These are phyloP conservation scores for Alternaria sp. DNA, from an alignment of 2,329 filamentous ascomycete genomes.

Conservation along the genomic window DNA sequence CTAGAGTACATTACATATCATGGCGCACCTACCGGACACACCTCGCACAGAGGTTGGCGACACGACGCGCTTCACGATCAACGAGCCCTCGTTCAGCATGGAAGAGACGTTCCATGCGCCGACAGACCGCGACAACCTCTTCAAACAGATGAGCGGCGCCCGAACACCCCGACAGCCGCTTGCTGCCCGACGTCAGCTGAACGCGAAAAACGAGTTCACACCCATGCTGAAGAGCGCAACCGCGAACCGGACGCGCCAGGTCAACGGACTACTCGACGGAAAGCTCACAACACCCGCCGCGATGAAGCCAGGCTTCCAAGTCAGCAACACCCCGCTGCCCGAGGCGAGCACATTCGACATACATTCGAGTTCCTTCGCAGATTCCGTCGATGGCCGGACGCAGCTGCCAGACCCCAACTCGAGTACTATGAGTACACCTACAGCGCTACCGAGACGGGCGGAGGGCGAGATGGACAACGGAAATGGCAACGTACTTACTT, in stretches of 20 bases:
- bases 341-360: constrained; percentile 70
- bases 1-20: constrained; percentile 33
- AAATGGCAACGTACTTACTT: constrained; percentile 86
- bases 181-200: constrained; percentile 62
- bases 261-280: constrained; percentile 50
- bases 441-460: constrained; percentile 72
- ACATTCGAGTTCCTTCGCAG: constrained; percentile 59
- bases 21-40: constrained; percentile 73
- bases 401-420: constrained; percentile 80
- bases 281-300: constrained; percentile 69
- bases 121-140: constrained; percentile 75
- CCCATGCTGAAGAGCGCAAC: constrained; percentile 86
- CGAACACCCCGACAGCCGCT: constrained; percentile 79
- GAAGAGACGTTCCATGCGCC: constrained; percentile 84
- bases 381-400: constrained; percentile 69
- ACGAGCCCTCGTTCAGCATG: constrained; percentile 81
- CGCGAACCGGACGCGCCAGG: constrained; percentile 66
- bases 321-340: constrained; percentile 78
- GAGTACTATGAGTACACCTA: constrained; percentile 81
- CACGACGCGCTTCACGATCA: constrained; percentile 74
- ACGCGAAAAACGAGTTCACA: constrained; percentile 81
- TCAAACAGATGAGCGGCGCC: constrained; percentile 74
- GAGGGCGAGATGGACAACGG: constrained; percentile 75
- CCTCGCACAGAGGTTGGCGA: constrained; percentile 86
- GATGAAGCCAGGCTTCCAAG: constrained; percentile 67